Base-by-base conservation (phyloP, 768 basidiomycete species). In the Russula sp. region DNA sequence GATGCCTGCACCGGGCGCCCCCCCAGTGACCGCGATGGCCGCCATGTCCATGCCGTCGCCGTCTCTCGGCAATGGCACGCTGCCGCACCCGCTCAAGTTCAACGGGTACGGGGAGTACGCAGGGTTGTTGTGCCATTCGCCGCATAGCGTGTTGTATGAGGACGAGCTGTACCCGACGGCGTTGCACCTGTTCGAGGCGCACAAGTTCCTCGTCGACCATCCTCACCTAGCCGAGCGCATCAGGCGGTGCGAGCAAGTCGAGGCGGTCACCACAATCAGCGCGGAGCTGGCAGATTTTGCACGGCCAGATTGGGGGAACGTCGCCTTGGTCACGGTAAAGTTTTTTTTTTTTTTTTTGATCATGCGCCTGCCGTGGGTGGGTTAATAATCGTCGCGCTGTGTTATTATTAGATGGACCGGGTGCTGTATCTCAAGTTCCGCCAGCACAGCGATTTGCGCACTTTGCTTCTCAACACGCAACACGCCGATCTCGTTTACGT, bases 181-280 rank as follows among this genome's bases (percentile, higher is more conserved):
- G 10, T 72, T 84, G 68, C 90, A 92, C 67, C 77, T 92, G n/a
- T 80, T 84, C 58, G 88, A 92, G 73, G 88, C 89, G 9, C 75
- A 88, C 69, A 88, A 88, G 71, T 92, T 84, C 71, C 69, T 83
- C 42, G 77, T 78, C 2, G 71, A 76, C 22, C 75, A 76, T 3
- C 82, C 81, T 0, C 72, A 81, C 0, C 67, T 87, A 18, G 83
- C 84, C 11, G 84, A 88, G 59, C 68, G 69, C 34, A 86, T 91
- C 60, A 78, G 87, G 57, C 68, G 63, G 13, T 75, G 75, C 62
- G 69, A 69, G n/a, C 76, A 71, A 27, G 72, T 75, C n/a, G 72
- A 72, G 48, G 76, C 78, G 14, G 79, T 76, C 74, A 72, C 71
- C 16, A 70, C 69, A 4, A 70, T 79, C 53, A 74, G 76, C 50